A percentile compares a stretch with the other conserved stretches of the same genome.
These are phyloP conservation scores for Lasiodiplodia citricola DNA, from an alignment of 2,329 filamentous ascomycete genomes.

Conservation along the genomic window DNA sequence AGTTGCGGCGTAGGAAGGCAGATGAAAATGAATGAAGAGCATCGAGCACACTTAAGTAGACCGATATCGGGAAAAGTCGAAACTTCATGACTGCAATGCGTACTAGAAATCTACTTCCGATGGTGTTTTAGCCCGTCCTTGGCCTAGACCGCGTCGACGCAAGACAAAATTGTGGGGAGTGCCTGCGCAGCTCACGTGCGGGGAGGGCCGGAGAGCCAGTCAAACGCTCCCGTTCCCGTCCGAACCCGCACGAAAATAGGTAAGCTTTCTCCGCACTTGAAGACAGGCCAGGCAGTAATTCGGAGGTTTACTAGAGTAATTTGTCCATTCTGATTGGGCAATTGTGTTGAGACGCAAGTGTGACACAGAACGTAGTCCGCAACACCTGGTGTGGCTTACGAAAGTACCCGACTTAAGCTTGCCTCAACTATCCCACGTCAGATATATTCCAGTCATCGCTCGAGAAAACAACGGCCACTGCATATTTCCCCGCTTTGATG, in stretches of 20 bases:
- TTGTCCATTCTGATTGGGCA: neutral
- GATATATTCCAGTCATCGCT: neutral
- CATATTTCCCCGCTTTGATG: neutral
- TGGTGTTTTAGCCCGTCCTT: neutral
- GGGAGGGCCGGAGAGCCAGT: slow-evolving; percentile 13
- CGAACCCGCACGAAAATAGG: slow-evolving; percentile 17
- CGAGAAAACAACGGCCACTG: neutral
- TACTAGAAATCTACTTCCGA: neutral
- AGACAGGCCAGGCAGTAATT: neutral
- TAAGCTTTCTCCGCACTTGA: slow-evolving; percentile 12
- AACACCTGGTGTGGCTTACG: slow-evolving; percentile 7
- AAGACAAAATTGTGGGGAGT: neutral
- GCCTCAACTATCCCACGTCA: slow-evolving; percentile 11
- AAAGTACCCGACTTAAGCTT: slow-evolving; percentile 17
- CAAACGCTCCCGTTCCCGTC: slow-evolving; percentile 13
- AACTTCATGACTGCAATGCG: neutral
- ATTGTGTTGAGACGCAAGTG: neutral
- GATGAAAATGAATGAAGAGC: neutral
- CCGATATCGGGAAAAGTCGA: slow-evolving; percentile 2
- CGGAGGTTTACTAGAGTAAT: neutral
- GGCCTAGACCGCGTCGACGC: neutral
- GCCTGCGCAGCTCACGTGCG: slow-evolving; percentile 1
- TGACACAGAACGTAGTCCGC: neutral
- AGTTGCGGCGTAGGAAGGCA: neutral
- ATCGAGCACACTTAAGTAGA: neutral